Evolutionary conservation across 1,284 basidiomycete genomes (phyloP), one percentile per base, ranked within the genome.

Genomic region (Cutaneotrichosporon sp.): DNA sequence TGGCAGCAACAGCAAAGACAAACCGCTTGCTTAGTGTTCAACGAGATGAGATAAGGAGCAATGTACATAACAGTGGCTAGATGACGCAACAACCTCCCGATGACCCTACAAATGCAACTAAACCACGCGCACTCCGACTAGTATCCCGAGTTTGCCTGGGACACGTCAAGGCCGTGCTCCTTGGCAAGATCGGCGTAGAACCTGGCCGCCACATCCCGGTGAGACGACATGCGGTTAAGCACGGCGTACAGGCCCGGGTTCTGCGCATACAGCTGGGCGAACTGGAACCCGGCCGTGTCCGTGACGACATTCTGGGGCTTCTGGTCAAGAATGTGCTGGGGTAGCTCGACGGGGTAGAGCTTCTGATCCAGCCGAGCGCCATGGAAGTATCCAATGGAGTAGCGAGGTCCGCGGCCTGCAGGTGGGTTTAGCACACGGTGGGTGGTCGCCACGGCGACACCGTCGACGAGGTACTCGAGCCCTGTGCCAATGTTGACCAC

Each of bases 391-490:
- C 88, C 87, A 18, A 90, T 87, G 0, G 87, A 90, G 72, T 87
- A 89, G 7, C 89, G 81, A 43, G 83, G 80, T 33, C 79, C 73
- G 0, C 85, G 83, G 10, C 83, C 83, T 14, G 80, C 79, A 60
- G 92, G 92, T 52, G 56, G 53, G 50, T 52, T 58, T 43, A 88
- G 81, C 0, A 85, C 90, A 30, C 90, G 83, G 67, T 93, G 90
- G 2, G 84, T 72, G 0, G 90, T 92, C 1, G 87, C 90, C 65
- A 86, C 87, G 79, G 90, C 90, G 36, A 89, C 78, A 63, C 89
- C 87, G 68, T 92, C 90, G 21, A 89, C 90, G 86, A 88, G 90
- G 34, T 87, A 77, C n/a, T 88, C 84, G 58, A 93, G 81, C 63
- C 91, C 87, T 65, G 91, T 90, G 17, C 87, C 90, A 33, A 93